A percentile compares a stretch with the other conserved stretches of the same genome.
Evolutionary conservation across 768 basidiomycete genomes (phyloP).

Genomic region (Tylopilus rubrobrunneus): DNA sequence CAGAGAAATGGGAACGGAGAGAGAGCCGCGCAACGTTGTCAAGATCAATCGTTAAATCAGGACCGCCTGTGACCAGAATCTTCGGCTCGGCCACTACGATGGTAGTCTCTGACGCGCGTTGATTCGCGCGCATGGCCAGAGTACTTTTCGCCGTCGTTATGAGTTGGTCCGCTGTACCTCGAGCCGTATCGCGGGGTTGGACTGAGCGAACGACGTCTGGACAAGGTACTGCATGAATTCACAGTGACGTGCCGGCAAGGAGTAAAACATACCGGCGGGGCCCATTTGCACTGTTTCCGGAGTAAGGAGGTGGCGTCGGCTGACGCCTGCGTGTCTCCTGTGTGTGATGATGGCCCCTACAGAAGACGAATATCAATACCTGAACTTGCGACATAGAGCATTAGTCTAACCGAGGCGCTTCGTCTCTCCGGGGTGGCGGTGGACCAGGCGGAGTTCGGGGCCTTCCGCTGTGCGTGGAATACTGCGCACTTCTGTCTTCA

Average conservation of each 20-base stretch:
- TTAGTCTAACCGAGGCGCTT: slow-evolving; percentile 50
- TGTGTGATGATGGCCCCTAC: slow-evolving; percentile 15
- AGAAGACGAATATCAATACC: not conserved
- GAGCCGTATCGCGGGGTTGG: slow-evolving; percentile 48
- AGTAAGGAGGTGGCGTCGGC: slow-evolving; percentile 51
- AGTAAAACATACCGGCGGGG: slow-evolving; percentile 35
- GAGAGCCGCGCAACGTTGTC: not conserved
- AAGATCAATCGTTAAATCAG: slow-evolving; percentile 11
- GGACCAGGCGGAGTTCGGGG: slow-evolving; percentile 54
- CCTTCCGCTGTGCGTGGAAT: slow-evolving; percentile 47
- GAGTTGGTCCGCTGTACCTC: slow-evolving; percentile 50
- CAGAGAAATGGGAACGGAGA: not conserved
- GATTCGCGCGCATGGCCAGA: slow-evolving; percentile 34
- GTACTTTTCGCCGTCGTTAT: slow-evolving; percentile 46
- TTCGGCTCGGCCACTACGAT: slow-evolving; percentile 32
- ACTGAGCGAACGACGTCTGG: slow-evolving; percentile 71
- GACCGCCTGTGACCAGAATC: slow-evolving; percentile 29
- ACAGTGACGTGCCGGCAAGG: not conserved
- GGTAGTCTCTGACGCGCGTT: slow-evolving; percentile 38
- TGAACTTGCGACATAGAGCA: not conserved
- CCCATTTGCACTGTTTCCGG: slow-evolving; percentile 41
- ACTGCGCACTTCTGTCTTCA: slow-evolving; percentile 38
- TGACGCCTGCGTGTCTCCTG: slow-evolving; percentile 46
- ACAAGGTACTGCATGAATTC: not conserved
- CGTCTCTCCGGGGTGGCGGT: slow-evolving; percentile 53